Percentiles rank a stretch among this genome's conserved stretches.
Conservation (phyloP, 2,329 filamentous ascomycete species). For the Xylaria sp. region DNA sequence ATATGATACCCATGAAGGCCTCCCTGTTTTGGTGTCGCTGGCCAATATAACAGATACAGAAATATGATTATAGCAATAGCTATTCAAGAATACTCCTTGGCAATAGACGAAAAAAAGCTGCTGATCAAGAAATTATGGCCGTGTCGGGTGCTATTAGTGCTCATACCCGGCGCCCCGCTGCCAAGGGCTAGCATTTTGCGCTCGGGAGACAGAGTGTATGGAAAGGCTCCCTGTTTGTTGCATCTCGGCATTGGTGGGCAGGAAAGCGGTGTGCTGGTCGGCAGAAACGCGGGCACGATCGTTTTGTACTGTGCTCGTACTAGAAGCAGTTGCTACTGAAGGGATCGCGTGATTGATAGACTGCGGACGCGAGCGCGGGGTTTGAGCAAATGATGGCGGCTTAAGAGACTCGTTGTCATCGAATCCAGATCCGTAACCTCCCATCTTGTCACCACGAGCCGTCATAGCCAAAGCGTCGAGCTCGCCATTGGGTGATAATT, state of each 20-base stretch:
- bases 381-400: slow-evolving; percentile 59
- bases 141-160: not conserved
- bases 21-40: not conserved
- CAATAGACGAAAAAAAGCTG: not conserved
- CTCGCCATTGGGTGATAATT: slow-evolving; percentile 78
- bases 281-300: slow-evolving; percentile 51
- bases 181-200: slow-evolving; percentile 52
- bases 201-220: slow-evolving; percentile 42
- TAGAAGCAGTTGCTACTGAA: slow-evolving; percentile 26
- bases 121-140: not conserved
- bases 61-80: not conserved
- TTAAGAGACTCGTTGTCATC: slow-evolving; percentile 73
- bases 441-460: slow-evolving; percentile 78
- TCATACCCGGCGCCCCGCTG: slow-evolving; percentile 62
- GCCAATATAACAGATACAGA: slow-evolving; percentile 2
- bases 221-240: slow-evolving; percentile 39
- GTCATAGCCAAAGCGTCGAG: slow-evolving; percentile 88
- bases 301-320: slow-evolving; percentile 32
- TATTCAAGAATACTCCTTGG: slow-evolving; percentile 7
- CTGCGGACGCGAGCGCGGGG: slow-evolving; percentile 44
- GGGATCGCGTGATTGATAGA: slow-evolving; percentile 18
- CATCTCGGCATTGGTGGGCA: slow-evolving; percentile 3
- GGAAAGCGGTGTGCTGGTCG: slow-evolving; percentile 50
- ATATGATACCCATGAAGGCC: not conserved
- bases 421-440: slow-evolving; percentile 57